A percentile compares a stretch with the other conserved stretches of the same genome.
phyloP scores from a whole-genome alignment of 331 rosid genomes.

The Phaseolus coccineus region DNA sequence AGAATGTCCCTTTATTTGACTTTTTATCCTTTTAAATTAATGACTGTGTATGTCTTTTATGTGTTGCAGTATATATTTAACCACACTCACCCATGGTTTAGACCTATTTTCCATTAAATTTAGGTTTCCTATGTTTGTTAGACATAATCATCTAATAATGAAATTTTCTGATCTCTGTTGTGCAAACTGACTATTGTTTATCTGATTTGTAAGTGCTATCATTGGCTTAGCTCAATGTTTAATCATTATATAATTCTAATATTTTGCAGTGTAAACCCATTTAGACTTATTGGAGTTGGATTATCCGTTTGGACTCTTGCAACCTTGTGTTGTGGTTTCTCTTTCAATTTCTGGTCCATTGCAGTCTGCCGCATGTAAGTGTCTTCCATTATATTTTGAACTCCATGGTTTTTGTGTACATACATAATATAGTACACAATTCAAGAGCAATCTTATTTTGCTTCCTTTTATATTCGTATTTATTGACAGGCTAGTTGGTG shows the following conservation, averaged over 20 bases:
- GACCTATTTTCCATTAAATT: not conserved
- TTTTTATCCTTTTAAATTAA: constrained; percentile 12
- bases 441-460: not conserved
- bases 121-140: constrained; percentile 18
- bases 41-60: not conserved
- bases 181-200: constrained; percentile 2
- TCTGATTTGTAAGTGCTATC: constrained; percentile 17
- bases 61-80: constrained; percentile 30
- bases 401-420: constrained; percentile 6
- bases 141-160: constrained; percentile 18
- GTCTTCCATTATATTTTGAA: constrained; percentile 18
- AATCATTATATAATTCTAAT: constrained; percentile 26
- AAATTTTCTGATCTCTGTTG: constrained; percentile 34
- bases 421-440: not conserved
- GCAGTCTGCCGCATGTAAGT: constrained; percentile 80
- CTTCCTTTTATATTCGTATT: constrained; percentile 19
- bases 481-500: constrained; percentile 81
- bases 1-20: not conserved
- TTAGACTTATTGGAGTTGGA: constrained; percentile 96
- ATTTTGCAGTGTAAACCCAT: constrained; percentile 81
- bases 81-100: constrained; percentile 12
- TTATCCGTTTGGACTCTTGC: constrained; percentile 89
- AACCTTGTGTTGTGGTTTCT: constrained; percentile 70
- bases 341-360: constrained; percentile 86
- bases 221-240: constrained; percentile 9